phyloP scores from a whole-genome alignment of 352 stramenopile genomes.

The Pythium brachiatum region DNA sequence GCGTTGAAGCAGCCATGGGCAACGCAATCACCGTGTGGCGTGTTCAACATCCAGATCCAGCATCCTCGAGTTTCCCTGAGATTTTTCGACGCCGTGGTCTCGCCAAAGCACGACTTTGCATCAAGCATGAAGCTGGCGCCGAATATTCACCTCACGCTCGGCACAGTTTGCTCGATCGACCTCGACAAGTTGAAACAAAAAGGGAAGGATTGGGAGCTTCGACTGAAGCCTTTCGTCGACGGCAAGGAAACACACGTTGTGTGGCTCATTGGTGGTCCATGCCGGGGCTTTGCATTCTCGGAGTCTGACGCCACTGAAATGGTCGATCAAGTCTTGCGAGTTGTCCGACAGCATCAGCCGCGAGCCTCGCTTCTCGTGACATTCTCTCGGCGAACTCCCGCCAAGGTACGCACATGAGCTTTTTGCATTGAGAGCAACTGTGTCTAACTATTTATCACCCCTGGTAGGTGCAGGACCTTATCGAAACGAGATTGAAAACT shows the following conservation, averaged over 20 bases:
- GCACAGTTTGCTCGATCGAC: conserved; percentile 41
- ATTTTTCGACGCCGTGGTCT: conserved; percentile 64
- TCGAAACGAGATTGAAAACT: conserved; percentile 26
- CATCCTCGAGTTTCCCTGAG: conserved; percentile 53
- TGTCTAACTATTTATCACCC: no score
- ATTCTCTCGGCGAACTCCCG: conserved; percentile 63
- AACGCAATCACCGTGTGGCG: neutral
- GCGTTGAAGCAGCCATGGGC: conserved; percentile 36
- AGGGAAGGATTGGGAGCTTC: conserved; percentile 20
- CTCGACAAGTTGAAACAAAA: neutral
- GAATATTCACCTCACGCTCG: conserved; percentile 49
- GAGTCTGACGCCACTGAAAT: conserved; percentile 36
- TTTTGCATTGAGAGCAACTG: no score
- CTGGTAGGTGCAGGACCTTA: conserved; percentile 39
- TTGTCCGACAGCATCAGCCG: conserved; percentile 3
- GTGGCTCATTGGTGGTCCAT: conserved; percentile 67
- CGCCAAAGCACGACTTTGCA: conserved; percentile 54
- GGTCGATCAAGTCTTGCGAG: conserved; percentile 35
- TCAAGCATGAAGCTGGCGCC: neutral
- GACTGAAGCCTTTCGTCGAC: conserved; percentile 7
- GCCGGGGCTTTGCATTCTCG: conserved; percentile 57
- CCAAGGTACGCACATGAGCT: conserved; percentile 18
- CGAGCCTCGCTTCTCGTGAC: conserved; percentile 47
- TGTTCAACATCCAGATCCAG: conserved; percentile 78
- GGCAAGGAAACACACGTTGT: conserved; percentile 27